Conservation (phyloP, 1,284 basidiomycete species). For the Cutaneotrichosporon spelunceum region DNA sequence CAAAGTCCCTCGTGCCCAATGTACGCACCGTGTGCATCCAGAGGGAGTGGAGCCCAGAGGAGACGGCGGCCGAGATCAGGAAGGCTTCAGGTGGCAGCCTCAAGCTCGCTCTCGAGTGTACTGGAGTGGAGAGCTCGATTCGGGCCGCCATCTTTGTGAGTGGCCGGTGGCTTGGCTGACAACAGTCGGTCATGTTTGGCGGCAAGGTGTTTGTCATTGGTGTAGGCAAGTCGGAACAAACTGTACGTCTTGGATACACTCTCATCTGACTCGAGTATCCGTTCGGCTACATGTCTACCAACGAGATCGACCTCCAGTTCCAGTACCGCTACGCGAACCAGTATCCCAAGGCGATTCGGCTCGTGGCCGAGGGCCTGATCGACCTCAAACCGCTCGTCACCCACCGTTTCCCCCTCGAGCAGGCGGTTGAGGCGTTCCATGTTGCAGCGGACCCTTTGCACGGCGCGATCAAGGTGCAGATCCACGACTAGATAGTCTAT, state of each 20-base stretch:
- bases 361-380: slow-evolving; percentile 69
- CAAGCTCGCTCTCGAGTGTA: slow-evolving; percentile 51
- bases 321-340: slow-evolving; percentile 53
- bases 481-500: neutral
- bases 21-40: slow-evolving; percentile 50
- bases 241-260: neutral
- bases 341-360: slow-evolving; percentile 72
- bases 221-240: slow-evolving; percentile 48
- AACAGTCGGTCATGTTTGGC: slow-evolving; percentile 50
- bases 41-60: slow-evolving; percentile 21
- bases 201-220: slow-evolving; percentile 56
- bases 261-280: slow-evolving; percentile 42
- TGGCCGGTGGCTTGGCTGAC: slow-evolving; percentile 11
- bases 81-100: slow-evolving; percentile 32
- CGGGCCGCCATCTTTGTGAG: slow-evolving; percentile 68
- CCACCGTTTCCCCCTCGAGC: slow-evolving; percentile 67
- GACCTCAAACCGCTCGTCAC: slow-evolving; percentile 82
- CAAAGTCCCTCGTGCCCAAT: slow-evolving; percentile 54
- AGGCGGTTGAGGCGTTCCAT: slow-evolving; percentile 71
- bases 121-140: slow-evolving; percentile 81
- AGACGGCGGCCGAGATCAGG: slow-evolving; percentile 43
- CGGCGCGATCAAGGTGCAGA: slow-evolving; percentile 32
- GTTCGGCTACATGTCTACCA: slow-evolving; percentile 54
- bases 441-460: slow-evolving; percentile 24
- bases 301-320: slow-evolving; percentile 56